Conservation (phyloP, 2,329 filamentous ascomycete genomes). For the Myriosclerotinia curreyana region DNA sequence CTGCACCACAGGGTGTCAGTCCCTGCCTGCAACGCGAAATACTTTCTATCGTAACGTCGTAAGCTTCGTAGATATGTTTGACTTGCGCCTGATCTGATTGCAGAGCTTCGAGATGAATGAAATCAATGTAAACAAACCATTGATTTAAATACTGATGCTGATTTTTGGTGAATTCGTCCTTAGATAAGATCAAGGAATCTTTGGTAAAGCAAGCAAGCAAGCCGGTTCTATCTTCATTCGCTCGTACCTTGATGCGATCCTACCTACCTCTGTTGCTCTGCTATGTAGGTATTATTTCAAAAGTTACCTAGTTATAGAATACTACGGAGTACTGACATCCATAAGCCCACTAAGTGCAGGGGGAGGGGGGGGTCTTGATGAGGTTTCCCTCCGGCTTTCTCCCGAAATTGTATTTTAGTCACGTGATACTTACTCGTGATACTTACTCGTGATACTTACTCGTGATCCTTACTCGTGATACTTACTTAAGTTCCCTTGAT, state of each 20-base stretch:
- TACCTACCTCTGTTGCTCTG: background rate
- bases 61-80: conserved; percentile 5
- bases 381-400: no score
- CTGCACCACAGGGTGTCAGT: conserved; percentile 32
- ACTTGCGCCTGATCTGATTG: conserved; percentile 1
- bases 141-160: background rate
- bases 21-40: conserved; percentile 28
- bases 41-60: conserved; percentile 13
- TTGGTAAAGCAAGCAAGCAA: conserved; percentile 11
- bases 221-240: conserved; percentile 1
- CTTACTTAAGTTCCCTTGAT: background rate
- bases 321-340: no score
- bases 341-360: conserved; percentile 19
- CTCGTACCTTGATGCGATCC: conserved; percentile 13
- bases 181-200: conserved; percentile 12
- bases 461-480: background rate
- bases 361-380: background rate
- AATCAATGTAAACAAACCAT: conserved; percentile 10
- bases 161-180: conserved; percentile 1
- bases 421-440: no score
- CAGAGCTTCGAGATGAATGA: conserved; percentile 8
- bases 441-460: background rate
- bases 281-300: no score
- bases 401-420: background rate
- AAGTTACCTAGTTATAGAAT: no score